These are phyloP conservation scores for Thozetella sp. DNA, from an alignment of 495 filamentous ascomycete species.

Conservation along the genomic window DNA sequence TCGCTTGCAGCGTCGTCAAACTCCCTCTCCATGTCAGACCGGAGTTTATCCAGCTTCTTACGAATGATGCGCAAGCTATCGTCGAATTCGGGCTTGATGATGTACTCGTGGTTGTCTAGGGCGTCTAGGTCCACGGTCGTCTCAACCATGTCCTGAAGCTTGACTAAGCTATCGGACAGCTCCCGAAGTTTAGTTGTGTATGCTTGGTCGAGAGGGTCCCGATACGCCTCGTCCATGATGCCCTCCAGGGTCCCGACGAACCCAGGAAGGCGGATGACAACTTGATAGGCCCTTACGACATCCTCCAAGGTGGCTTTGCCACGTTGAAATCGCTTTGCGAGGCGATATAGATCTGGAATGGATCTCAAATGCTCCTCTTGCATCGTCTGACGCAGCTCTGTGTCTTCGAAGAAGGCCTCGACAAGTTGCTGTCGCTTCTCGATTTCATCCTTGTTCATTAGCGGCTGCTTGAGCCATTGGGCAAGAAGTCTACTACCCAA, in stretches of 20 bases:
- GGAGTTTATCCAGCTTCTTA: conserved; percentile 85
- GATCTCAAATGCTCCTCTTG: conserved; percentile 95
- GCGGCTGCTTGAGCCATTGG: conserved; percentile 97
- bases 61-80: conserved; percentile 85
- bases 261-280: conserved; percentile 86
- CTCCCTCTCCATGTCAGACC: conserved; percentile 81
- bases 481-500: conserved; percentile 87
- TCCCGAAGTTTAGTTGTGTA: conserved; percentile 83
- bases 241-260: conserved; percentile 88
- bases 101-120: conserved; percentile 95
- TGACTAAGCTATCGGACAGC: conserved; percentile 77
- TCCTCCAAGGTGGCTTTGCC: conserved; percentile 91
- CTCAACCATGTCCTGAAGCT: conserved; percentile 97
- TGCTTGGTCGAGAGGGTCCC: conserved; percentile 80
- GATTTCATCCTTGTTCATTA: conserved; percentile 91
- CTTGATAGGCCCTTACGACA: conserved; percentile 93
- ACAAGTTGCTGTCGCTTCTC: conserved; percentile 92
- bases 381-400: conserved; percentile 93
- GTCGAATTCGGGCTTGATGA: conserved; percentile 98
- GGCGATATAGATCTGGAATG: conserved; percentile 91
- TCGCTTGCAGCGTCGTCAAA: conserved; percentile 77
- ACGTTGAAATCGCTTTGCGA: conserved; percentile 93
- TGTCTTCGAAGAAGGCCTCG: conserved; percentile 92
- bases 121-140: conserved; percentile 97
- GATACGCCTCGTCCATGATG: conserved; percentile 94